Evolutionary conservation across 345 rosid species (phyloP).

Genomic region (Moringa oleifera): DNA sequence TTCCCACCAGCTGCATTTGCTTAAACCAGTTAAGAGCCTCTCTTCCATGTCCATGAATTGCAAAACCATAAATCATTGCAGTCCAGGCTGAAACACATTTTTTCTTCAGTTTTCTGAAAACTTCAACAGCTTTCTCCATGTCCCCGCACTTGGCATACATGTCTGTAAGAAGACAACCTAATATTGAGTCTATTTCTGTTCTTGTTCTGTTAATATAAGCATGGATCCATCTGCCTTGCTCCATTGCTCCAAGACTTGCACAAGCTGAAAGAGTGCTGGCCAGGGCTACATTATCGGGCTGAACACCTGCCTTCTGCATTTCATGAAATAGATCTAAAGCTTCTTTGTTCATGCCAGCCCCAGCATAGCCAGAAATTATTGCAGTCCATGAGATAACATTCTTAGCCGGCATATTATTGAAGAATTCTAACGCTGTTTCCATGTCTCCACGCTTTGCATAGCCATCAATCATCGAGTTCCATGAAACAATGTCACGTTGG

Average conservation of each 20-base stretch:
- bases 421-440: conserved; percentile 32
- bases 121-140: conserved; percentile 47
- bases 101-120: conserved; percentile 34
- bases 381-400: conserved; percentile 63
- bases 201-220: conserved; percentile 28
- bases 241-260: conserved; percentile 64
- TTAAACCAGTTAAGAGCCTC: conserved; percentile 47
- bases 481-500: conserved; percentile 46
- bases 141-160: conserved; percentile 75
- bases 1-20: conserved; percentile 50
- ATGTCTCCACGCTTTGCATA: conserved; percentile 41
- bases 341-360: conserved; percentile 55
- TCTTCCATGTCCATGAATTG: conserved; percentile 56
- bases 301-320: conserved; percentile 55
- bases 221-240: conserved; percentile 81
- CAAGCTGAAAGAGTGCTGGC: conserved; percentile 61
- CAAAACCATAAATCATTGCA: conserved; percentile 57
- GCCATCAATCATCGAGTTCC: conserved; percentile 69
- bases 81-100: conserved; percentile 56
- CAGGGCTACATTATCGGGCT: conserved; percentile 50
- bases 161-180: conserved; percentile 53
- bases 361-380: conserved; percentile 56
- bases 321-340: conserved; percentile 53
- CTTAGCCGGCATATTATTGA: conserved; percentile 36
- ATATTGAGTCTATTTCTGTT: conserved; percentile 31